Conservation (phyloP, 73 alveolate genomes). For the Paramecium bursaria region DNA sequence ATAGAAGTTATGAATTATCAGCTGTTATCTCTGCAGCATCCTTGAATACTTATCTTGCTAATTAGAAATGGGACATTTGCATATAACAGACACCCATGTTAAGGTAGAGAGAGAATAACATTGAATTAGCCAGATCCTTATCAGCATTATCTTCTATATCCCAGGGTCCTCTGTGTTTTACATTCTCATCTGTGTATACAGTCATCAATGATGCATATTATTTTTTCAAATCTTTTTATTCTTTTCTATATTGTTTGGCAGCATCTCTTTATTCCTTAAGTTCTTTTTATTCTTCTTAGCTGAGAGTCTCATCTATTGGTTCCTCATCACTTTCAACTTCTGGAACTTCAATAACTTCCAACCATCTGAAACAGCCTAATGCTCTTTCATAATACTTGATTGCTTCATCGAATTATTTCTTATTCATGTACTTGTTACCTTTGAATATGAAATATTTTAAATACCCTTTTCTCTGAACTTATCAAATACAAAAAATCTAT, state of each 20-base stretch:
- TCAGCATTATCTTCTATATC: slow-evolving; percentile 63
- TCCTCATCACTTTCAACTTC: slow-evolving; percentile 66
- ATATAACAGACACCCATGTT: slow-evolving; percentile 66
- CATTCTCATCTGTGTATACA: slow-evolving; percentile 69
- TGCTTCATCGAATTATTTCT: slow-evolving; percentile 63
- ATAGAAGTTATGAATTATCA: slow-evolving; percentile 63
- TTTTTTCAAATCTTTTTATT: slow-evolving; percentile 67
- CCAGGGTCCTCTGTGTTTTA: slow-evolving; percentile 42
- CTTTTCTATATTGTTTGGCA: slow-evolving; percentile 66
- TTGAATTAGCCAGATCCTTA: slow-evolving; percentile 64
- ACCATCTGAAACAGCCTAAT: slow-evolving; percentile 64
- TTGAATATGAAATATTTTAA: neutral
- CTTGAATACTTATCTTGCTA: slow-evolving; percentile 59
- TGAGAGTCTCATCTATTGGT: slow-evolving; percentile 5
- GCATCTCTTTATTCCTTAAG: slow-evolving; percentile 49
- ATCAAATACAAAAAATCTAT: slow-evolving; percentile 67
- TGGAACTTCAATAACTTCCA: slow-evolving; percentile 62
- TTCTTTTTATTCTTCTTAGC: slow-evolving; percentile 60
- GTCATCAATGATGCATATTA: slow-evolving; percentile 67
- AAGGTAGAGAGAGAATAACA: slow-evolving; percentile 52
- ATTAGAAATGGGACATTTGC: slow-evolving; percentile 58
- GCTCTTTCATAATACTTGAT: slow-evolving; percentile 70
- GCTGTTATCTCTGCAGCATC: slow-evolving; percentile 58
- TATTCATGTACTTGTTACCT: slow-evolving; percentile 58
- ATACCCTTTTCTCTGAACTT: slow-evolving; percentile 69